Percentiles rank a stretch among this genome's conserved stretches.
phyloP scores from a whole-genome alignment of 2,329 filamentous ascomycete species.

The Metarhizium rileyi region DNA sequence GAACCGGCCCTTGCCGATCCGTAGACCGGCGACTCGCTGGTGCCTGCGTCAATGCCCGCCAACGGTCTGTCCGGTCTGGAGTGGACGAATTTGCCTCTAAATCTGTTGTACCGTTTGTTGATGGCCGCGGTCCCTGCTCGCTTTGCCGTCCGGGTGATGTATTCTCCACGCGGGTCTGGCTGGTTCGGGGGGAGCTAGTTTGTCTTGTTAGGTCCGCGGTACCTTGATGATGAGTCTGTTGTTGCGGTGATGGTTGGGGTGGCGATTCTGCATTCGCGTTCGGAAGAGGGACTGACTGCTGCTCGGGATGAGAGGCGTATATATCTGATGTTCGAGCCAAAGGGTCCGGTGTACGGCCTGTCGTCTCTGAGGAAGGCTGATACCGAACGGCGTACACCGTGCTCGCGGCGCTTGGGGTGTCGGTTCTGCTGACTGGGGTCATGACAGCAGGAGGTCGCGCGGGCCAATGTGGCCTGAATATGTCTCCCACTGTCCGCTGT shows the following conservation, averaged over 20 bases:
- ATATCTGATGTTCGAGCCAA: constrained; percentile 30
- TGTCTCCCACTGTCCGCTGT: constrained; percentile 21
- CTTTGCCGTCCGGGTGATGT: constrained; percentile 12
- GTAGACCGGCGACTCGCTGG: not conserved
- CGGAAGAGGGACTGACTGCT: not conserved
- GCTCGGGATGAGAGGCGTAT: constrained; percentile 11
- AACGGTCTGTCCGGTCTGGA: constrained; percentile 16
- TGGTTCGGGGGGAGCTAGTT: constrained; percentile 20
- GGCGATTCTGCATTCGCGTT: not conserved
- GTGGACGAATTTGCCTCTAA: constrained; percentile 17
- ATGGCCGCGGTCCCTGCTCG: constrained; percentile 14
- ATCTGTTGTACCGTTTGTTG: constrained; percentile 13
- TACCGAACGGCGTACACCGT: constrained; percentile 56
- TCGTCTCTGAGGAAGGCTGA: constrained; percentile 44
- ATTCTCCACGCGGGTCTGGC: constrained; percentile 17
- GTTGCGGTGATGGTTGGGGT: not conserved
- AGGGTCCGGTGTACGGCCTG: constrained; percentile 35
- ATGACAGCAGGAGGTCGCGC: constrained; percentile 43
- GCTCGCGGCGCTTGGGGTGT: constrained; percentile 54
- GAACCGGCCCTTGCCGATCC: not conserved
- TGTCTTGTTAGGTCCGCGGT: constrained; percentile 25
- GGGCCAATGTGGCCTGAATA: constrained; percentile 45
- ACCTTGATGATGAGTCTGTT: not conserved
- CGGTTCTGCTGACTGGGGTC: constrained; percentile 50
- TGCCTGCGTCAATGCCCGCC: constrained; percentile 11